These are phyloP conservation scores for Bolboschoenoplectus hybrid DNA, from an alignment of 202 grass and related monocot species.

Conservation along the genomic window DNA sequence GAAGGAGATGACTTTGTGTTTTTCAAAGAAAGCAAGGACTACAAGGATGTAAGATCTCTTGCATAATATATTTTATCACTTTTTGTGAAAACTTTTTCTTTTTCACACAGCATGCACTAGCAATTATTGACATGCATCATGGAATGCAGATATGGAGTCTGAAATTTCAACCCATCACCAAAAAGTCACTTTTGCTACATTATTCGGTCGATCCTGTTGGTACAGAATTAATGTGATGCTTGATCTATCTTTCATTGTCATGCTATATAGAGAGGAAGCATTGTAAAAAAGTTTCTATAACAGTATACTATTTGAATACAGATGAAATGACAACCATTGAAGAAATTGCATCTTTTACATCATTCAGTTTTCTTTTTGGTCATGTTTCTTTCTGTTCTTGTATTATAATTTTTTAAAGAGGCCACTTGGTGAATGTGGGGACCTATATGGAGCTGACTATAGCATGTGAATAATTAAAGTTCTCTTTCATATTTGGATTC, in stretches of 20 bases:
- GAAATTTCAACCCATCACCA: conserved; percentile 55
- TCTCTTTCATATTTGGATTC: conserved; percentile 20
- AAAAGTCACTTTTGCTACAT: conserved; percentile 64
- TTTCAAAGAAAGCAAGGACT: conserved; percentile 64
- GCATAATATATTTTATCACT: conserved; percentile 18
- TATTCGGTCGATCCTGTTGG: conserved; percentile 76
- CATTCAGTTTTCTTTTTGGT: not conserved
- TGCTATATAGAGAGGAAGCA: not conserved
- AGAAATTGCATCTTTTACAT: not conserved
- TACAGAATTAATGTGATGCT: conserved; percentile 69
- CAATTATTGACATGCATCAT: conserved; percentile 17
- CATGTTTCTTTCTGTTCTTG: conserved; percentile 14
- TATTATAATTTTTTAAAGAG: conserved; percentile 12
- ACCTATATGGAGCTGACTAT: not conserved
- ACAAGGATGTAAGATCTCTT: conserved; percentile 64
- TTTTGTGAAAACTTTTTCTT: not conserved
- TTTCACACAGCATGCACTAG: not conserved
- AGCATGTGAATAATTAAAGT: conserved; percentile 17
- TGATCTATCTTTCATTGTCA: conserved; percentile 19
- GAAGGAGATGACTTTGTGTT: conserved; percentile 67
- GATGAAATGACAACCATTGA: conserved; percentile 19
- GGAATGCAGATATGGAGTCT: conserved; percentile 63
- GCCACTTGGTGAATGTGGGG: conserved; percentile 20
- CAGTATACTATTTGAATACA: not conserved
- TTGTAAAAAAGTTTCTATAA: conserved; percentile 5